Base-by-base conservation (phyloP, 2,329 filamentous ascomycete species). In the Pseudogymnoascus sp. region DNA sequence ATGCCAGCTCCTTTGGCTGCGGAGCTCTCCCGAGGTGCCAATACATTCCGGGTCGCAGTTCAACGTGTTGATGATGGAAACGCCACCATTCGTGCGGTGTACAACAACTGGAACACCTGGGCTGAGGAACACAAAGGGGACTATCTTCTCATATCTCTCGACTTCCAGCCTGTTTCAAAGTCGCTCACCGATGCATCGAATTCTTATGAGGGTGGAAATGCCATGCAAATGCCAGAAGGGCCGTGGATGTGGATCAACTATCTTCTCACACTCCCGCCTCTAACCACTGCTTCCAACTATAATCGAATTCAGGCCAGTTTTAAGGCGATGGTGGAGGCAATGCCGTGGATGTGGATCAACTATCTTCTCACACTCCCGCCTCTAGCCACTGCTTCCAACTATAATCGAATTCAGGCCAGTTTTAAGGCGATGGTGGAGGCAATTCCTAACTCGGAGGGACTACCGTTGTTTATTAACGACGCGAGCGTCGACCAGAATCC, bases 171-270 rank as follows among this genome's bases (percentile, higher is more conserved):
- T 3, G 68, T 73, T 1, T 63, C 71, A 2, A 67, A 68, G 29
- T 72, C 69, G 38, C 62, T 73, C 62, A 73, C 71, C 6, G 70
- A 73, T 43, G 71, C 71, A 2, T 72, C 70, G 55, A 69, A 70
- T n/a, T 64, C 71, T 1, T 55, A 55, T n/a, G 67, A 72, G 12
- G 71, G 71, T 4, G 72, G 71, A 1, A 72, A 73, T 61, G 71
- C 70, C 10, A 73, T 73, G 71, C 67, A 72, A 58, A 73, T 73
- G 71, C 72, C 72, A 3, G 71, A 72, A 49, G 72, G 71, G 3
- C 71, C 69, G 7, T 74, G 68, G 69, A 69, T 69, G 61, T 74
- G 73, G 70, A 49, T 68, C 58, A 71, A 68, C 60, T 74, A 73
- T 65, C 65, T 71, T 58, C 66, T 70, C 7, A 67, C 65, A 6